phyloP scores from a whole-genome alignment of 352 stramenopile genomes.

The Peronospora destructor region DNA sequence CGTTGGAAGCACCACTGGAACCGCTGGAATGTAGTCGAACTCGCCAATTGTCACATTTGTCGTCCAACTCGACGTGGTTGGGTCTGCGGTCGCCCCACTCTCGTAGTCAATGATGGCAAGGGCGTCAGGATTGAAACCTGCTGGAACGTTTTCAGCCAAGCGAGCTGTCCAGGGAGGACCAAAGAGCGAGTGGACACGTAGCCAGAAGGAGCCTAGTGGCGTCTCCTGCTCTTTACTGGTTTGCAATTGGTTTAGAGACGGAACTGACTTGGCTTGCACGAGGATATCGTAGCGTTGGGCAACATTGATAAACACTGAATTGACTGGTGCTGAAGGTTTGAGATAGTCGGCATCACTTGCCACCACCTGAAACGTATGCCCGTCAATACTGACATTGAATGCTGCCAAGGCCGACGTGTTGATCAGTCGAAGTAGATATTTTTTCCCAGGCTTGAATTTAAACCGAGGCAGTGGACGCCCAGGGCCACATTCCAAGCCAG shows the following conservation, averaged over 20 bases:
- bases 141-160: constrained; percentile 21
- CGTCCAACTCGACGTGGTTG: constrained; percentile 24
- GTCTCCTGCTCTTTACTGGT: constrained; percentile 6
- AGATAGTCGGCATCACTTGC: constrained; percentile 32
- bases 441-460: constrained; percentile 26
- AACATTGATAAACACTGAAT: constrained; percentile 31
- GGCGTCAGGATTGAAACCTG: constrained; percentile 31
- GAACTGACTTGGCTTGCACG: constrained; percentile 25
- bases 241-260: constrained; percentile 15
- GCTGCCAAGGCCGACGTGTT: constrained; percentile 35
- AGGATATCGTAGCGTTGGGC: constrained; percentile 36
- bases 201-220: constrained; percentile 26
- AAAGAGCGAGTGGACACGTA: constrained; percentile 24
- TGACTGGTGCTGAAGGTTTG: constrained; percentile 26
- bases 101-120: constrained; percentile 37
- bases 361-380: constrained; percentile 36
- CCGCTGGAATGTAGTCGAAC: constrained; percentile 28
- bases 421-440: constrained; percentile 38
- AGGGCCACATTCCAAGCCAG: constrained; percentile 19
- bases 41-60: constrained; percentile 27
- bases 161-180: constrained; percentile 29
- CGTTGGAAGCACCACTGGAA: constrained; percentile 12
- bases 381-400: constrained; percentile 44
- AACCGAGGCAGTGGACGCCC: constrained; percentile 23
- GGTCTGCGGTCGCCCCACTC: constrained; percentile 11